Evolutionary conservation across 345 rosid genomes (phyloP), one percentile per base, ranked within the genome.

Genomic region (Laguncularia racemosa): DNA sequence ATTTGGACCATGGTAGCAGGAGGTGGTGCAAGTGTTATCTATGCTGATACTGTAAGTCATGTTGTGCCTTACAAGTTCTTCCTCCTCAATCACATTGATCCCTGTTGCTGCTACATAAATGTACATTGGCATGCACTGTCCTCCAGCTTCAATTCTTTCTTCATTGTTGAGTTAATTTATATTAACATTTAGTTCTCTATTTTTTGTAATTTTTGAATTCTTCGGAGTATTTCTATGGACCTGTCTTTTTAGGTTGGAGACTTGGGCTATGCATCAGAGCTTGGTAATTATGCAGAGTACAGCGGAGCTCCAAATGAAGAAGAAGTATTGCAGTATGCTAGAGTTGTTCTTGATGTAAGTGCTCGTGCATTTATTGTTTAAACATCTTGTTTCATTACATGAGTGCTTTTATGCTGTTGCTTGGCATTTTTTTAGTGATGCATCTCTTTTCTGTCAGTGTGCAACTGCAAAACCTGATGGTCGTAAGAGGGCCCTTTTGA

Each of bases 1-100:
- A 90, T 90, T 56, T 93, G 99, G 99, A 93, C 97, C 3, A 93
- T 90, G 97, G 99, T 93, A 44, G 99, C 97, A 58, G 99, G 99
- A 59, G 99, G 97, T 38, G 95, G 96, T 71, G 99, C 99, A 47
- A 93, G 99, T 70, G 96, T 93, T 44, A 93, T 93, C 60, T 90
- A 93, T 78, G 99, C 95, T 18, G 97, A 93, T 64, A 93, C 97
- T 4, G 97, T 93, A 61, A 78, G 87, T 50, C 50, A 20, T 38
- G 46, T 14, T 40, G 46, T 20, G 44, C 50, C 55, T 44, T 45
- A 48, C 57, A 14, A 56, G 53, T 64, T 13, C 43, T 26, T 45
- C 38, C 21, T 16, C 16, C 44, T 45, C 5, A 3, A 14, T 40
- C 61, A 20, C 40, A 47, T 57, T 20, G 16, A 14, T 4, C 9